Evolutionary conservation across 345 rosid genomes (phyloP).

Genomic region (Gynandropsis gynandra): DNA sequence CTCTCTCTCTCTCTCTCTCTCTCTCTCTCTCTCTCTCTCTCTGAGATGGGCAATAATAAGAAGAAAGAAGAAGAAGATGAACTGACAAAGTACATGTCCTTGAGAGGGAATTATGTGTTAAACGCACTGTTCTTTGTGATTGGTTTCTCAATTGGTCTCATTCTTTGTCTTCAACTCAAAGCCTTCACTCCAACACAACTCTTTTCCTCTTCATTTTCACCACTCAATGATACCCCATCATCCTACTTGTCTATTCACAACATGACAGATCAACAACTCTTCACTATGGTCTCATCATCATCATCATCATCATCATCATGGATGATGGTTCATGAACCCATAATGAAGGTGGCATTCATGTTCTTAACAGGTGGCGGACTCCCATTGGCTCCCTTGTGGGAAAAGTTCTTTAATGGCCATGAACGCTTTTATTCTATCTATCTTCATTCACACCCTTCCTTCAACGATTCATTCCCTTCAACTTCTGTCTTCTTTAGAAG

Average conservation of each 20-base stretch:
- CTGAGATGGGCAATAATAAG: constrained; percentile 12
- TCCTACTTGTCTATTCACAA: constrained; percentile 30
- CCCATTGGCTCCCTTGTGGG: constrained; percentile 69
- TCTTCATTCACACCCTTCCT: constrained; percentile 61
- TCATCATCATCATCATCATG: background rate
- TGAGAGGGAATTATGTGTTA: constrained; percentile 13
- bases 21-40: constrained; percentile 6
- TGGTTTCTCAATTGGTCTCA: constrained; percentile 39
- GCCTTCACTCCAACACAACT: constrained; percentile 19
- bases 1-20: too few species aligned
- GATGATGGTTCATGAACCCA: constrained; percentile 5
- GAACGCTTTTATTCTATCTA: constrained; percentile 58
- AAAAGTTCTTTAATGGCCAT: constrained; percentile 56
- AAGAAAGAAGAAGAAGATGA: constrained; percentile 20
- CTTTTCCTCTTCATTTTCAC: too few species aligned
- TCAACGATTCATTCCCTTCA: constrained; percentile 30
- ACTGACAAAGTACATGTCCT: constrained; percentile 18
- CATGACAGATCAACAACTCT: constrained; percentile 58
- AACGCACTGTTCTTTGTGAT: constrained; percentile 26
- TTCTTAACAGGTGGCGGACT: constrained; percentile 58
- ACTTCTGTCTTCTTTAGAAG: constrained; percentile 49
- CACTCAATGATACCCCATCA: constrained; percentile 12
- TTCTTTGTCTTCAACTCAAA: constrained; percentile 31
- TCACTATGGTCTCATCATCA: constrained; percentile 33
- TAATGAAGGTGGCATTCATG: constrained; percentile 60